Conservation (phyloP, 2,329 filamentous ascomycete species). For the Ophiostoma sp. region DNA sequence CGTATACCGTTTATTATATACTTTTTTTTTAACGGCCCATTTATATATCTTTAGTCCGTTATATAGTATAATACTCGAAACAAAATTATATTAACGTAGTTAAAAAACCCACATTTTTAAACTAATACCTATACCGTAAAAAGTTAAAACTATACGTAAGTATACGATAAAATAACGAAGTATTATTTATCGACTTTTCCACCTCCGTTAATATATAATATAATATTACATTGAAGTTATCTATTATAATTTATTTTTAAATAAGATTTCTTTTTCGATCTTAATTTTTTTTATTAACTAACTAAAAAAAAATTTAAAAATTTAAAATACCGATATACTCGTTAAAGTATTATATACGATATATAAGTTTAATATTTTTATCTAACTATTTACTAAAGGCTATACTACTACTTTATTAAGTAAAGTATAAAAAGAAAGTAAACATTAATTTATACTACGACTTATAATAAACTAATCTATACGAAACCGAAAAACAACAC, state of each 20-base stretch:
- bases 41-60: neutral
- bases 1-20: neutral
- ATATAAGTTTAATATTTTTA: neutral
- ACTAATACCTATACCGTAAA: neutral
- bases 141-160: neutral
- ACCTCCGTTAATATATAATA: neutral
- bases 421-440: neutral
- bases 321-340: neutral
- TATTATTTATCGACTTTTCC: neutral
- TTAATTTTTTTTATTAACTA: neutral
- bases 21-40: constrained; percentile 10
- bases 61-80: neutral
- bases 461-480: neutral
- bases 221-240: neutral
- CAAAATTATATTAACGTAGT: neutral
- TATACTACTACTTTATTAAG: neutral
- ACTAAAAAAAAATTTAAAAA: neutral
- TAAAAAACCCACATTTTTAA: neutral
- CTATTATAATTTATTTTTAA: neutral
- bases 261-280: neutral
- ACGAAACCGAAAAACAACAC: neutral
- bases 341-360: neutral
- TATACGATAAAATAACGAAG: neutral
- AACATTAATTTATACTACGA: neutral
- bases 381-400: neutral